Evolutionary conservation across 2,329 filamentous ascomycete species (phyloP).

Genomic region (Aspergillus sp.): DNA sequence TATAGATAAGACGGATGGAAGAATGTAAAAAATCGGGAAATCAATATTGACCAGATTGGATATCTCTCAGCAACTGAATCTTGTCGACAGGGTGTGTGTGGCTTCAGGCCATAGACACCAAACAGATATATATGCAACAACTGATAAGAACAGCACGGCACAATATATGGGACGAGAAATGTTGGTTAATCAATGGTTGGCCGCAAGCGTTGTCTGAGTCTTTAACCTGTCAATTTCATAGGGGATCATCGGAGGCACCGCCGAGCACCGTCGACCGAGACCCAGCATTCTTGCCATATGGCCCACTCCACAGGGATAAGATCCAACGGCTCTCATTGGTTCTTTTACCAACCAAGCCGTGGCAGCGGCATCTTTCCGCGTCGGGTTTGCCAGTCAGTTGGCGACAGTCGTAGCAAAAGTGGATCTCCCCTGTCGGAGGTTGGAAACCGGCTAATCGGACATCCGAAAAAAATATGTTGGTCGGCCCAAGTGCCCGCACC

Average conservation of each 20-base stretch:
- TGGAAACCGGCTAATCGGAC: slow-evolving; percentile 1
- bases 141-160: neutral
- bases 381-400: neutral
- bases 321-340: neutral
- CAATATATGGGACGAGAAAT: neutral
- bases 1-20: neutral
- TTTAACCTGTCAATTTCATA: neutral
- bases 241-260: slow-evolving; percentile 15
- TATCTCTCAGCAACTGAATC: too few species aligned
- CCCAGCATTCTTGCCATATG: neutral
- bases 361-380: slow-evolving; percentile 2
- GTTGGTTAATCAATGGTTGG: neutral
- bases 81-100: neutral
- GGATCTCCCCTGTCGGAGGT: slow-evolving; percentile 9
- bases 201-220: neutral
- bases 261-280: slow-evolving; percentile 8
- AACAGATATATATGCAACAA: neutral
- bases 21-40: neutral
- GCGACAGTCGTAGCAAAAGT: neutral
- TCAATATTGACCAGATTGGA: neutral
- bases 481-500: neutral
- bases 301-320: neutral
- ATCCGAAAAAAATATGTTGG: slow-evolving; percentile 1
- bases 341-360: neutral
- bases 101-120: neutral